phyloP scores from a whole-genome alignment of 345 rosid genomes.

The Murraya koenigii region DNA sequence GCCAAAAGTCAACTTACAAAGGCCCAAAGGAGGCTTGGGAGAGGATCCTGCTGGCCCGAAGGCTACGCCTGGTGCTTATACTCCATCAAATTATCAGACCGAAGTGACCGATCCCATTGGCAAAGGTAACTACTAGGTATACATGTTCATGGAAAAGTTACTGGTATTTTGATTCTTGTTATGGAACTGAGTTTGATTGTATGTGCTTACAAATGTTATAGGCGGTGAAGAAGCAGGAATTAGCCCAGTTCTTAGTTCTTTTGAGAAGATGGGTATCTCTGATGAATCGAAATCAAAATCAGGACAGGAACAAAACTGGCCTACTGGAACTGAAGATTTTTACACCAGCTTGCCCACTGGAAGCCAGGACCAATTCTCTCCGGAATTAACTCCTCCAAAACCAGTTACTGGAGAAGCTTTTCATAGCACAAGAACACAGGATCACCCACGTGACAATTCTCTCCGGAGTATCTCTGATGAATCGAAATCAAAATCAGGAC shows the following conservation, averaged over 20 bases:
- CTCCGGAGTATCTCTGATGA: no score
- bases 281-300: slow-evolving; percentile 20
- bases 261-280: slow-evolving; percentile 35
- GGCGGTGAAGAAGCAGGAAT: slow-evolving; percentile 40
- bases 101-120: slow-evolving; percentile 50
- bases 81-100: slow-evolving; percentile 52
- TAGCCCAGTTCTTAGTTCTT: slow-evolving; percentile 28
- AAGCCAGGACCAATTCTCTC: slow-evolving; percentile 63
- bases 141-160: neutral
- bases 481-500: slow-evolving; percentile 7
- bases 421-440: neutral
- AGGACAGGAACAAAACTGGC: slow-evolving; percentile 8
- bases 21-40: slow-evolving; percentile 39
- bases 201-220: slow-evolving; percentile 2
- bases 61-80: slow-evolving; percentile 12
- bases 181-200: neutral
- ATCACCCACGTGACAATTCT: neutral
- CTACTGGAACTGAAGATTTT: slow-evolving; percentile 1
- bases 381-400: slow-evolving; percentile 26
- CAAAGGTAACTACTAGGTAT: slow-evolving; percentile 26
- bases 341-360: slow-evolving; percentile 30
- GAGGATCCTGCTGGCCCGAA: slow-evolving; percentile 59
- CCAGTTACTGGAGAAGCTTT: neutral
- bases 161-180: neutral
- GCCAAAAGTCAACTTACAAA: slow-evolving; percentile 34